Percentiles rank a stretch among this genome's conserved stretches.
Evolutionary conservation across 1,284 basidiomycete species (phyloP).

Genomic region (Tylopilus orsonianus): DNA sequence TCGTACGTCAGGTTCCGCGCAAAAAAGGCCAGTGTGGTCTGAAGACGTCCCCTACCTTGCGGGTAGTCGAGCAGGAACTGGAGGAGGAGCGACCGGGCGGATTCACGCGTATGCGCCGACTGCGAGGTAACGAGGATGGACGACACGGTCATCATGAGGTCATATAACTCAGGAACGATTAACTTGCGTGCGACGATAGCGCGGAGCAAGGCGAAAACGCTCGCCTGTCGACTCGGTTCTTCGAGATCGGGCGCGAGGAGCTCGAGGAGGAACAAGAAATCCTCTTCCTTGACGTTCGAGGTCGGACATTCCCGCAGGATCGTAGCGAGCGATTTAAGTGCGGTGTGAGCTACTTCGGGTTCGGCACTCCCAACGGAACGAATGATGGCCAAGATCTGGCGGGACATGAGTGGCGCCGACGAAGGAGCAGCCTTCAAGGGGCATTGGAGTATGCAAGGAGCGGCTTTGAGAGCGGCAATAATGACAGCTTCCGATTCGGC

Average conservation of each 20-base stretch:
- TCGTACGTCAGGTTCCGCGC: constrained; percentile 93
- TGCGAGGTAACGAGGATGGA: constrained; percentile 95
- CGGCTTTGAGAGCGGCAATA: constrained; percentile 78
- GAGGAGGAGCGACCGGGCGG: constrained; percentile 85
- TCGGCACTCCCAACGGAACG: constrained; percentile 86
- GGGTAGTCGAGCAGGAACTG: constrained; percentile 98
- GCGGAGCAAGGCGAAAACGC: constrained; percentile 89
- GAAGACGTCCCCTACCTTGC: constrained; percentile 89
- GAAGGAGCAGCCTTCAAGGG: constrained; percentile 79
- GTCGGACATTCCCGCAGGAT: constrained; percentile 84
- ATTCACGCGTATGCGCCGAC: constrained; percentile 87
- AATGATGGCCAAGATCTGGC: constrained; percentile 86
- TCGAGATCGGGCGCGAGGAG: constrained; percentile 91
- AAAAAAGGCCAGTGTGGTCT: constrained; percentile 88
- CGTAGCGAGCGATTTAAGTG: constrained; percentile 83
- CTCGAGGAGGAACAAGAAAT: constrained; percentile 85
- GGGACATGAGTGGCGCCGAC: constrained; percentile 82
- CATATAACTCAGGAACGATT: constrained; percentile 96
- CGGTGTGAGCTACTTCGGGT: constrained; percentile 87
- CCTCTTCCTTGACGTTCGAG: constrained; percentile 85
- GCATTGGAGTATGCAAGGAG: constrained; percentile 81
- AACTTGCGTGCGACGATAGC: constrained; percentile 90
- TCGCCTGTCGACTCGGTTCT: constrained; percentile 84
- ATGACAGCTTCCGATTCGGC: constrained; percentile 81
- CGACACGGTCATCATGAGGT: constrained; percentile 94